Percentiles rank a stretch among this genome's conserved stretches.
Conservation (phyloP, 768 basidiomycete genomes). For the Leucocoprinus birnbaumii region DNA sequence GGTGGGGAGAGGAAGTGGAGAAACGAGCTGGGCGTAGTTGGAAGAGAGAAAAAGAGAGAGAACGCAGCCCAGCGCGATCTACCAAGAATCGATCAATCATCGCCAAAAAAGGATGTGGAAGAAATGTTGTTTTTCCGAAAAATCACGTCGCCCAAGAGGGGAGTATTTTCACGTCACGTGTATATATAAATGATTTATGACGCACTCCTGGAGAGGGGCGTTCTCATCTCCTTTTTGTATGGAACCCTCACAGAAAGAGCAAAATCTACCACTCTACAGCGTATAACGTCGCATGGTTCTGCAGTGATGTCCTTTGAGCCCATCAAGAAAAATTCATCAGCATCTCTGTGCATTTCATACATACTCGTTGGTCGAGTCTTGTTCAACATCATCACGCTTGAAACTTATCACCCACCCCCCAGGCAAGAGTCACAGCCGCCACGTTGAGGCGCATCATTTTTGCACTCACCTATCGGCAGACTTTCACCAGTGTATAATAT, state of each 20-base stretch:
- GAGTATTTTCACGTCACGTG: constrained; percentile 7
- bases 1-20: constrained; percentile 33
- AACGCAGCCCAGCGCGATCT: constrained; percentile 17
- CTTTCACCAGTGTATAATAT: constrained; percentile 12
- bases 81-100: constrained; percentile 25
- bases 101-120: constrained; percentile 12
- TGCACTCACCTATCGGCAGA: constrained; percentile 11
- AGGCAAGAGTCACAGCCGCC: constrained; percentile 10
- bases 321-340: constrained; percentile 10
- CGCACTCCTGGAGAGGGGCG: too few relatives aligned
- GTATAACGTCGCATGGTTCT: constrained; percentile 7
- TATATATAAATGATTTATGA: not conserved
- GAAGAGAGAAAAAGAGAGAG: constrained; percentile 16
- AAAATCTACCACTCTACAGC: constrained; percentile 5
- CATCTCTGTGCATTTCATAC: constrained; percentile 13
- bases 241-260: constrained; percentile 4
- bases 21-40: constrained; percentile 21
- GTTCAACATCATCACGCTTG: too few relatives aligned
- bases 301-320: constrained; percentile 12
- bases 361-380: constrained; percentile 1
- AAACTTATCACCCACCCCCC: not conserved
- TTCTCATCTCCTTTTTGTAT: not conserved
- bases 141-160: not conserved
- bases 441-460: constrained; percentile 12
- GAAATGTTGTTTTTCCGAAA: not conserved